Percentiles rank a stretch among this genome's conserved stretches.
These are phyloP conservation scores for Xerophyta viscosa DNA, from an alignment of 106 monocot species.

Conservation along the genomic window DNA sequence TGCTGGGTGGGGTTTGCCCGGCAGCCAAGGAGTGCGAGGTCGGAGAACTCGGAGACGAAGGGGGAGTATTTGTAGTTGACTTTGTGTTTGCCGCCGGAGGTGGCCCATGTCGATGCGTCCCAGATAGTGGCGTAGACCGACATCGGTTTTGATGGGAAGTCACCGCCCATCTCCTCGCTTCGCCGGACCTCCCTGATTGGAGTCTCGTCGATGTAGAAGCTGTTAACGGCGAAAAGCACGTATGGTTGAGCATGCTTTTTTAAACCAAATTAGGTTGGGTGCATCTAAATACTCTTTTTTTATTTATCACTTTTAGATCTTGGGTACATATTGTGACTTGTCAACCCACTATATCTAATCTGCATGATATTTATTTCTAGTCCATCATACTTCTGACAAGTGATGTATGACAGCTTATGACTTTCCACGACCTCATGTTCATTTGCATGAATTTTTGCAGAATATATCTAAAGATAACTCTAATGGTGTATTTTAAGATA, in stretches of 20 bases:
- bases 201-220: conserved; percentile 78
- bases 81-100: conserved; percentile 67
- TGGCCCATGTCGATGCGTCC: conserved; percentile 91
- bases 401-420: too few relatives aligned
- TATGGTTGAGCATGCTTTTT: neutral
- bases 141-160: conserved; percentile 92
- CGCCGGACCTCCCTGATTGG: conserved; percentile 67
- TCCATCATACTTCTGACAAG: too few relatives aligned
- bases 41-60: conserved; percentile 58
- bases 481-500: too few relatives aligned
- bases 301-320: too few relatives aligned
- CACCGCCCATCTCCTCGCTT: conserved; percentile 38
- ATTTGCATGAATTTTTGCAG: too few relatives aligned
- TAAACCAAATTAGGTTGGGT: too few relatives aligned
- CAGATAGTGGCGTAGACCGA: conserved; percentile 92
- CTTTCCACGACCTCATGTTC: too few relatives aligned
- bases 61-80: conserved; percentile 72
- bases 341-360: too few relatives aligned
- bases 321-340: too few relatives aligned
- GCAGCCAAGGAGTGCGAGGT: conserved; percentile 60
- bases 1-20: conserved; percentile 36
- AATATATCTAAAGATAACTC: too few relatives aligned
- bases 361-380: too few relatives aligned
- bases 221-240: conserved; percentile 4
- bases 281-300: too few relatives aligned